Conservation (phyloP, 2,329 filamentous ascomycete species). For the Hypoxylon sp. region DNA sequence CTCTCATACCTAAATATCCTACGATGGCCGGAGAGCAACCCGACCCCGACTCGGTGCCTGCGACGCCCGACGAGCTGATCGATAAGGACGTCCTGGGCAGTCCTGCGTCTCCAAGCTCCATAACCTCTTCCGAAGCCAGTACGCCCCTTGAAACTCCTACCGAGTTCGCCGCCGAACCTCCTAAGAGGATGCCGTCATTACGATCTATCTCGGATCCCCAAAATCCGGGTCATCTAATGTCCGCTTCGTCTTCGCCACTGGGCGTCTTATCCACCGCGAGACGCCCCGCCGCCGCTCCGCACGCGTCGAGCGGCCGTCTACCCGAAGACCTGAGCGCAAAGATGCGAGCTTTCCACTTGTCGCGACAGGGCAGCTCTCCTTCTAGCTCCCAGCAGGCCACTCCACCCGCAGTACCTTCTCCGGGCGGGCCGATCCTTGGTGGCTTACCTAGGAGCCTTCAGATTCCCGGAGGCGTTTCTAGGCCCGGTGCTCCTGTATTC, state of each 20-base stretch:
- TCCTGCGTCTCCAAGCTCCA: slow-evolving; percentile 59
- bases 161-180: slow-evolving; percentile 51
- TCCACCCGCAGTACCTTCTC: slow-evolving; percentile 49
- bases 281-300: slow-evolving; percentile 59
- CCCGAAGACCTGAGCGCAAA: slow-evolving; percentile 60
- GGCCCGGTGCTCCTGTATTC: slow-evolving; percentile 63
- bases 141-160: slow-evolving; percentile 60
- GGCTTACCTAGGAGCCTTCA: slow-evolving; percentile 59
- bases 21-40: slow-evolving; percentile 36
- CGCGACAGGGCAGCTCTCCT: slow-evolving; percentile 58
- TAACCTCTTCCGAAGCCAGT: slow-evolving; percentile 61
- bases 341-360: slow-evolving; percentile 60
- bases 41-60: slow-evolving; percentile 54
- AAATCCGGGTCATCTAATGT: slow-evolving; percentile 68
- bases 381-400: slow-evolving; percentile 47
- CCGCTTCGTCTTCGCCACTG: slow-evolving; percentile 83
- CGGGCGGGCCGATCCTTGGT: slow-evolving; percentile 47
- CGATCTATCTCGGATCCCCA: slow-evolving; percentile 70
- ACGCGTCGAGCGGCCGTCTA: slow-evolving; percentile 57
- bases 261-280: slow-evolving; percentile 78
- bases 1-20: slow-evolving; percentile 16
- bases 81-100: slow-evolving; percentile 52
- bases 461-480: slow-evolving; percentile 55
- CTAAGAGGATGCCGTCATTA: slow-evolving; percentile 68
- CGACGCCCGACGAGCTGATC: slow-evolving; percentile 60